phyloP scores from a whole-genome alignment of 2,329 filamentous ascomycete genomes.

The Verruconis gallopava region DNA sequence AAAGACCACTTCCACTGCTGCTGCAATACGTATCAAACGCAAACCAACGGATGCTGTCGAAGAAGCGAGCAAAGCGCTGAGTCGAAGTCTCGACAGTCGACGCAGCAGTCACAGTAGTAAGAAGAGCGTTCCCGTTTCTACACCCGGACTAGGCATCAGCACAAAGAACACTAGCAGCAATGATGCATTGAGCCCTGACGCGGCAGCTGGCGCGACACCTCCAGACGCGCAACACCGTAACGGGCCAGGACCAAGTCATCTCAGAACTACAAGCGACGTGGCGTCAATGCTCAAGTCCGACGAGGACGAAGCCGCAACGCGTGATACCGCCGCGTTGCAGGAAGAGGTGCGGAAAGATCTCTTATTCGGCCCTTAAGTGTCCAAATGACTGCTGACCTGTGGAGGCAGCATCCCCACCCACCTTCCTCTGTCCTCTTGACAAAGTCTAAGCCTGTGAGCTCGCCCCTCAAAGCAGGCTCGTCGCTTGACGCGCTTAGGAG shows the following conservation, averaged over 20 bases:
- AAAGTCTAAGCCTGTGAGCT: not conserved
- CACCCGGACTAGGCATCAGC: conserved; percentile 1
- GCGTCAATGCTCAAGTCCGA: not conserved
- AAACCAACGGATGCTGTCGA: conserved; percentile 26
- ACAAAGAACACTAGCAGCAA: conserved; percentile 1
- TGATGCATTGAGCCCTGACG: conserved; percentile 2
- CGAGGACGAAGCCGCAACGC: not conserved
- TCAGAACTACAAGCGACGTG: conserved; percentile 7
- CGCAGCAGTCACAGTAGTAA: conserved; percentile 79
- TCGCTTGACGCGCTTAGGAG: not conserved
- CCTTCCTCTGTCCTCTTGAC: not conserved
- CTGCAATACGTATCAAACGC: conserved; percentile 40
- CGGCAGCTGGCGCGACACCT: not conserved
- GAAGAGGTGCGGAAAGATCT: conserved; percentile 11
- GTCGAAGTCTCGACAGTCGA: conserved; percentile 80
- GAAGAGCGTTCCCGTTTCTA: conserved; percentile 44
- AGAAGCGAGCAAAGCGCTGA: conserved; percentile 42
- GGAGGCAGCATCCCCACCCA: not conserved
- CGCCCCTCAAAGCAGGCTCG: not conserved
- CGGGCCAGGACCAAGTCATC: conserved; percentile 7
- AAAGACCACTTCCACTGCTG: conserved; percentile 26
- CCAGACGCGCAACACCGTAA: conserved; percentile 1
- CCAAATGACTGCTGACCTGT: not conserved
- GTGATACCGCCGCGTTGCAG: conserved; percentile 1
- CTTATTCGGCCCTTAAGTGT: conserved; percentile 9